Evolutionary conservation across 345 rosid genomes (phyloP), one percentile per base, ranked within the genome.

Genomic region (Syzygium grande): DNA sequence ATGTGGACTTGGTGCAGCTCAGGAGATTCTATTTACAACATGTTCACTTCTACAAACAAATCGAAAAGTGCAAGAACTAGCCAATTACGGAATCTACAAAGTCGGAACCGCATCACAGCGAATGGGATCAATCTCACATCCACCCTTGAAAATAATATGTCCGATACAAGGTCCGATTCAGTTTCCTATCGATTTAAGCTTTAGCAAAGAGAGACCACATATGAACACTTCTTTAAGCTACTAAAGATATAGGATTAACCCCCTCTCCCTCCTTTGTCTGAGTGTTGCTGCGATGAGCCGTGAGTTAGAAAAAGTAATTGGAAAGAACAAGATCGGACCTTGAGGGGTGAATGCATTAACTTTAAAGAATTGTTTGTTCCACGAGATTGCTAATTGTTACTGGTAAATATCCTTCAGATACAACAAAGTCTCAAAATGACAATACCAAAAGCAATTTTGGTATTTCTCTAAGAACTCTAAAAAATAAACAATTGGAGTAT

Each of bases 11-110:
- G 14, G 34, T 61, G 7, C 14, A 61, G 4, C 34, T 27, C 16
- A 61, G 12, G 68, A n/a, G 93, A 84, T 84, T 94, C 94, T 87
- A 92, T 7, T 68, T 92, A 93, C 84, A 93, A 86, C 89, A 93
- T 51, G 52, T 89, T 92, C 58, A 95, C 96, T 77, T 56, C 95
- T 92, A 89, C 30, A 86, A 46, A 41, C 54, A 29, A 89, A 21
- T 56, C 7, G 29, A 22, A 61, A 46, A 61, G 29, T n/a, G 23
- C 17, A 58, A 21, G 25, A 49, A n/a, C 27, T 21, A 22, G 23
- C 52, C 79, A 6, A n/a, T 30, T n/a, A 19, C 7, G 5, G 29
- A 63, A 3, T 56, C 25, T 34, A 38, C 55, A 1, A 25, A 2
- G 7, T 0, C 7, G 46, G 46, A 43, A 43, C 46, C 46, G 1